Conservation (phyloP, 1,139 yeast species). For the Taphrina communis region DNA sequence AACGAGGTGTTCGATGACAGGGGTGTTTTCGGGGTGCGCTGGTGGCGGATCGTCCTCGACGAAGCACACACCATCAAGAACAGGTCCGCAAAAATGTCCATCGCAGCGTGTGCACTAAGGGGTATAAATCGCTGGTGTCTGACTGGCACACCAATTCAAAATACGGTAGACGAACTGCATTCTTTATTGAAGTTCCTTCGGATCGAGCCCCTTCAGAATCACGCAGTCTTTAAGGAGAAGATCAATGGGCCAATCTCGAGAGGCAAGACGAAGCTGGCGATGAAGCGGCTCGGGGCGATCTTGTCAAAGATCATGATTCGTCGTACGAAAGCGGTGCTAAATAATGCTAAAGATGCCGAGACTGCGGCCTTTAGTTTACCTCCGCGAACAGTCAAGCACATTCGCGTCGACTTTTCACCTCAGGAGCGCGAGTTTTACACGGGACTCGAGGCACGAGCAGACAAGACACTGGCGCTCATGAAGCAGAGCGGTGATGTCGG, state of each 20-base stretch:
- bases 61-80: slow-evolving; percentile 93
- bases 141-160: slow-evolving; percentile 93
- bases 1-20: slow-evolving; percentile 45
- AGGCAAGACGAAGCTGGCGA: slow-evolving; percentile 67
- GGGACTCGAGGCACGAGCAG: slow-evolving; percentile 71
- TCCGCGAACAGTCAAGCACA: slow-evolving; percentile 70
- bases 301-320: slow-evolving; percentile 80
- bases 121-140: slow-evolving; percentile 71
- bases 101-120: slow-evolving; percentile 69
- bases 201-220: slow-evolving; percentile 85
- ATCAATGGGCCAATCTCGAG: slow-evolving; percentile 81
- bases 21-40: slow-evolving; percentile 75
- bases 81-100: slow-evolving; percentile 77
- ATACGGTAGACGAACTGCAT: slow-evolving; percentile 81
- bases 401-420: slow-evolving; percentile 67
- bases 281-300: slow-evolving; percentile 80
- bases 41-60: slow-evolving; percentile 82
- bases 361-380: slow-evolving; percentile 76
- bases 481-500: slow-evolving; percentile 59
- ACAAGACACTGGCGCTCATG: slow-evolving; percentile 68
- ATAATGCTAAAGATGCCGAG: slow-evolving; percentile 65
- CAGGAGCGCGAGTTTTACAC: slow-evolving; percentile 70
- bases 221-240: slow-evolving; percentile 84
- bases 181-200: slow-evolving; percentile 74
- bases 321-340: slow-evolving; percentile 69